A percentile compares a stretch with the other conserved stretches of the same genome.
Evolutionary conservation across 2,329 filamentous ascomycete species (phyloP).

Genomic region (Beauveria brongniartii): DNA sequence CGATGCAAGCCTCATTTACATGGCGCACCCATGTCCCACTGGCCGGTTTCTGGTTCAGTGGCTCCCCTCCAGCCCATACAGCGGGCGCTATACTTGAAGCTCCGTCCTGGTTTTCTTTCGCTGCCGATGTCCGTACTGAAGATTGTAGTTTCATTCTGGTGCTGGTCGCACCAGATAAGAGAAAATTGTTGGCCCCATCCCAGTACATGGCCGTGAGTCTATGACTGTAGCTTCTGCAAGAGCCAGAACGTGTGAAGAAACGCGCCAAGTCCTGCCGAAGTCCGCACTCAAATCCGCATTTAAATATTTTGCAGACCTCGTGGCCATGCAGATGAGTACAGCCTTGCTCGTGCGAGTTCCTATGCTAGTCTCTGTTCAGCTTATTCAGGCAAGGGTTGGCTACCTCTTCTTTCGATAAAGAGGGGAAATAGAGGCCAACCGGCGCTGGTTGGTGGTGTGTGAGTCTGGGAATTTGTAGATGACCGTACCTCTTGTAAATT

Average conservation of each 20-base stretch:
- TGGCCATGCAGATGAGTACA: background rate
- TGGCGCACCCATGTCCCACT: constrained; percentile 2
- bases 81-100: background rate
- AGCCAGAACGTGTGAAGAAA: background rate
- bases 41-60: background rate
- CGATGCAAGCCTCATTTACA: constrained; percentile 1
- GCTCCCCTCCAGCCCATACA: background rate
- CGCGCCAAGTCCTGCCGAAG: constrained; percentile 4
- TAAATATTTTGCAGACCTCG: background rate
- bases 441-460: background rate
- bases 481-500: too few relatives aligned
- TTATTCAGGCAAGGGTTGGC: background rate
- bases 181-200: background rate
- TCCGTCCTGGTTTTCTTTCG: background rate
- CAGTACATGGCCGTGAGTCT: background rate
- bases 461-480: background rate
- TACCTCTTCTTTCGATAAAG: background rate
- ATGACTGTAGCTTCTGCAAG: background rate
- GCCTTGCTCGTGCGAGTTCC: constrained; percentile 10
- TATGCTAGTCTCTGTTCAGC: constrained; percentile 8
- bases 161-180: background rate
- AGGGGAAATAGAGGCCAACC: background rate
- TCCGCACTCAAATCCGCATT: background rate
- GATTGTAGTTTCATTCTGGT: background rate
- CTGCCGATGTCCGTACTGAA: background rate